A percentile compares a stretch with the other conserved stretches of the same genome.
phyloP scores from a whole-genome alignment of 2,329 filamentous ascomycete genomes.

The Scleromitrula shiraiana region DNA sequence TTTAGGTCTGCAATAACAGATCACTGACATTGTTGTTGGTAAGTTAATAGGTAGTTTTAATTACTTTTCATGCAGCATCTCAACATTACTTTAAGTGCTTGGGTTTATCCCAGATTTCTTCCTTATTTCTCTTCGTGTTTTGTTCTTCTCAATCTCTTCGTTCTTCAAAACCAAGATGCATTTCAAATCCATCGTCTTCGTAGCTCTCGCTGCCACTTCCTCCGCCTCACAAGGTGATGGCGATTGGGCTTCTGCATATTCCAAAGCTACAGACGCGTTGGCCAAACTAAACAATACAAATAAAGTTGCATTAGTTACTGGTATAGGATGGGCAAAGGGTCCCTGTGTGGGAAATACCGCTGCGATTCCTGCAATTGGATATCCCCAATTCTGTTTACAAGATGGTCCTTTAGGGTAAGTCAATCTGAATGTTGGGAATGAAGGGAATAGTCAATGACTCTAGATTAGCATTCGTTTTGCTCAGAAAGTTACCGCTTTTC shows the following conservation, averaged over 20 bases:
- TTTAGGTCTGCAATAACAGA: too few species aligned
- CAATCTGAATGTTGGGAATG: neutral
- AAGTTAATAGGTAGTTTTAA: too few species aligned
- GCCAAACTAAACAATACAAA: constrained; percentile 62
- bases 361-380: constrained; percentile 49
- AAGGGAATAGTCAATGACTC: neutral
- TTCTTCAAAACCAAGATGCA: neutral
- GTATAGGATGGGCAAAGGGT: constrained; percentile 66
- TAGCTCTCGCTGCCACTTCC: constrained; percentile 14
- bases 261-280: constrained; percentile 60
- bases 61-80: too few species aligned
- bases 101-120: too few species aligned
- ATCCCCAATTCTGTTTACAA: constrained; percentile 69
- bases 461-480: constrained; percentile 50
- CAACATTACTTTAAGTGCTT: too few species aligned
- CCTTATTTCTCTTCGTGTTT: neutral
- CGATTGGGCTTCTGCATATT: constrained; percentile 60
- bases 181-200: constrained; percentile 4
- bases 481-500: constrained; percentile 66
- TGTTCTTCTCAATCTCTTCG: neutral
- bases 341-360: constrained; percentile 59
- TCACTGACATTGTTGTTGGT: too few species aligned
- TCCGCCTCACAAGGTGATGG: constrained; percentile 17
- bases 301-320: constrained; percentile 73
- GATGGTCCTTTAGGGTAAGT: constrained; percentile 64